Conservation (phyloP, 768 basidiomycete genomes). For the Grammothele lineata region DNA sequence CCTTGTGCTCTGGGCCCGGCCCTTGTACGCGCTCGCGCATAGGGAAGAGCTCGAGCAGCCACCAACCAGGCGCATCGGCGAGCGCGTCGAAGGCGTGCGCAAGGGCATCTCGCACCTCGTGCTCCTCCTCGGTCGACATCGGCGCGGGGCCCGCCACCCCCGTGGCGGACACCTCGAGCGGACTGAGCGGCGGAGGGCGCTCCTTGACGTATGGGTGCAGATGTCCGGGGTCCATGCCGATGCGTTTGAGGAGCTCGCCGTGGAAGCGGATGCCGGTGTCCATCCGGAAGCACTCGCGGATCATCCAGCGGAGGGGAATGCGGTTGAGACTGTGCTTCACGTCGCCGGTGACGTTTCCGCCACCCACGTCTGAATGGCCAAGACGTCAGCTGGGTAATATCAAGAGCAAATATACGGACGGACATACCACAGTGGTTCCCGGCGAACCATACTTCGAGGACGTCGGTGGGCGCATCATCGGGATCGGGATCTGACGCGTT, state of each 20-base stretch:
- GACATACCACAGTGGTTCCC: slow-evolving; percentile 66
- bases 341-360: slow-evolving; percentile 60
- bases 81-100: slow-evolving; percentile 56
- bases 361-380: slow-evolving; percentile 59
- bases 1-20: slow-evolving; percentile 14
- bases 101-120: slow-evolving; percentile 58
- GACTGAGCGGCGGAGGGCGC: slow-evolving; percentile 21
- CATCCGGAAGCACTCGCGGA: slow-evolving; percentile 48
- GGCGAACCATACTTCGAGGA: slow-evolving; percentile 79
- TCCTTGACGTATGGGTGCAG: slow-evolving; percentile 24
- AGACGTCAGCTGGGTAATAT: neutral
- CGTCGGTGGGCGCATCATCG: slow-evolving; percentile 42
- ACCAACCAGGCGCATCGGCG: slow-evolving; percentile 46
- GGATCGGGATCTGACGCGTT: slow-evolving; percentile 29
- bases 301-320: slow-evolving; percentile 61
- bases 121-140: slow-evolving; percentile 45
- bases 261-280: slow-evolving; percentile 37
- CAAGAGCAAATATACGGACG: neutral
- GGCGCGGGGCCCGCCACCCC: slow-evolving; percentile 10
- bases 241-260: slow-evolving; percentile 25
- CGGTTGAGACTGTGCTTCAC: slow-evolving; percentile 58
- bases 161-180: slow-evolving; percentile 10
- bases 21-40: slow-evolving; percentile 22
- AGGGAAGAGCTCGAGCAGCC: slow-evolving; percentile 55
- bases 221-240: slow-evolving; percentile 28